phyloP scores from a whole-genome alignment of 257 asterid genomes.

The Solanum acaule region DNA sequence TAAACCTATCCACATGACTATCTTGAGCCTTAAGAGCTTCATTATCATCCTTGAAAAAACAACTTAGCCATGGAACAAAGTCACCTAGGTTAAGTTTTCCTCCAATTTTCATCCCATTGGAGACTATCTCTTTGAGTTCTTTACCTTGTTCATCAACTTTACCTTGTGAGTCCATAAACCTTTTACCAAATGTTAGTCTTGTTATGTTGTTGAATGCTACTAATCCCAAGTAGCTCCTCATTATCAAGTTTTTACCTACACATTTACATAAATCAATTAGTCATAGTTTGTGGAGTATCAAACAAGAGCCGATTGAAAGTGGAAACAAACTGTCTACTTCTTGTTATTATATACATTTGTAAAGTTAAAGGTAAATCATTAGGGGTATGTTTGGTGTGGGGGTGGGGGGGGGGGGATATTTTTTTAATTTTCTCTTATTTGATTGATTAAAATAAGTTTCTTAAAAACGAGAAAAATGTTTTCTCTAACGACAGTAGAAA shows the following conservation, averaged over 20 bases:
- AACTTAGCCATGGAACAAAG: slow-evolving; percentile 11
- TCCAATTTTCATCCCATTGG: slow-evolving; percentile 8
- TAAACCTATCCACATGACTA: slow-evolving; percentile 3
- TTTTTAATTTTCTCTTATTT: background rate
- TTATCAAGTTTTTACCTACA: background rate
- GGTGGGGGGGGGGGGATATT: background rate
- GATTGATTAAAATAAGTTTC: background rate
- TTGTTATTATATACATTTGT: background rate
- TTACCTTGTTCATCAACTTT: slow-evolving; percentile 1
- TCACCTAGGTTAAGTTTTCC: slow-evolving; percentile 1
- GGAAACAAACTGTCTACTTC: background rate
- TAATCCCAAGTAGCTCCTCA: slow-evolving; percentile 6
- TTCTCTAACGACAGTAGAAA: background rate
- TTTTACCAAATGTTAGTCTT: slow-evolving; percentile 6
- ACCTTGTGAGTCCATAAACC: background rate
- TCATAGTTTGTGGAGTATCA: background rate
- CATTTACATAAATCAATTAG: background rate
- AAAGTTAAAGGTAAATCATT: background rate
- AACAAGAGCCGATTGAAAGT: background rate
- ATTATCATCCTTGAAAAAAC: background rate
- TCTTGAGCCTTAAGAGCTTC: slow-evolving; percentile 4
- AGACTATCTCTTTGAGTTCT: slow-evolving; percentile 6
- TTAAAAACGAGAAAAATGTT: too few species aligned
- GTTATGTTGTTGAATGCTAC: slow-evolving; percentile 14
- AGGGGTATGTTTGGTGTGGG: background rate